Conservation (phyloP, 768 basidiomycete species). For the Plicaturopsis crispa region DNA sequence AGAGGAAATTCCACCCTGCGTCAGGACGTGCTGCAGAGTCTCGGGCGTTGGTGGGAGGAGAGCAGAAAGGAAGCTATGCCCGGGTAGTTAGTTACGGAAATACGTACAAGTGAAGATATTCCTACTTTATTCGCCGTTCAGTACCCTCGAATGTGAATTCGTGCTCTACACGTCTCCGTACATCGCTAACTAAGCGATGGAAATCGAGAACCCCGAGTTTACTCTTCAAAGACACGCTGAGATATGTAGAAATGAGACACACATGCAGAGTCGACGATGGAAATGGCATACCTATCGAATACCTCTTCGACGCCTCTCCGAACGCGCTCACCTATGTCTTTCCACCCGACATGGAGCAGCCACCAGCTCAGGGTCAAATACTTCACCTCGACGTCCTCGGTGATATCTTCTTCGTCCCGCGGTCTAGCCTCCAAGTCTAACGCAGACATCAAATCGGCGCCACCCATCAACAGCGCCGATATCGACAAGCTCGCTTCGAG, state of each 20-base stretch:
- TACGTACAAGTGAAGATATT: constrained; percentile 2
- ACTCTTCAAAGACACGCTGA: constrained; percentile 77
- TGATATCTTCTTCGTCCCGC: constrained; percentile 26
- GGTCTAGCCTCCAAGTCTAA: constrained; percentile 19
- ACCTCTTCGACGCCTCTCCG: constrained; percentile 72
- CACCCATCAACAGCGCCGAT: constrained; percentile 25
- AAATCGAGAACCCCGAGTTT: constrained; percentile 67
- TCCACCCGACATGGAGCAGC: constrained; percentile 90
- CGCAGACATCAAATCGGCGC: constrained; percentile 12
- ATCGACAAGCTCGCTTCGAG: constrained; percentile 33
- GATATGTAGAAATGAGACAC: constrained; percentile 1
- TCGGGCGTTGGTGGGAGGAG: constrained; percentile 71
- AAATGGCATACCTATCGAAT: constrained; percentile 64
- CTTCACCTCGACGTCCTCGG: constrained; percentile 66
- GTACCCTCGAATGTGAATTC: constrained; percentile 55
- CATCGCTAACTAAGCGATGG: constrained; percentile 59
- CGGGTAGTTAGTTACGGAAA: constrained; percentile 1
- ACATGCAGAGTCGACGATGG: background rate
- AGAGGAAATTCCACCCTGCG: constrained; percentile 48
- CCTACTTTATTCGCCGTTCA: constrained; percentile 44
- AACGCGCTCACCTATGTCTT: constrained; percentile 69
- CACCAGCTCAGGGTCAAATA: constrained; percentile 91
- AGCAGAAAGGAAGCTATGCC: constrained; percentile 61
- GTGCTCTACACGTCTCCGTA: constrained; percentile 70
- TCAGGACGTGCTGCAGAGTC: constrained; percentile 60